Percentiles rank a stretch among this genome's conserved stretches.
Conservation (phyloP, 169 alveolate genomes). For the Eimeria nieschulzi region DNA sequence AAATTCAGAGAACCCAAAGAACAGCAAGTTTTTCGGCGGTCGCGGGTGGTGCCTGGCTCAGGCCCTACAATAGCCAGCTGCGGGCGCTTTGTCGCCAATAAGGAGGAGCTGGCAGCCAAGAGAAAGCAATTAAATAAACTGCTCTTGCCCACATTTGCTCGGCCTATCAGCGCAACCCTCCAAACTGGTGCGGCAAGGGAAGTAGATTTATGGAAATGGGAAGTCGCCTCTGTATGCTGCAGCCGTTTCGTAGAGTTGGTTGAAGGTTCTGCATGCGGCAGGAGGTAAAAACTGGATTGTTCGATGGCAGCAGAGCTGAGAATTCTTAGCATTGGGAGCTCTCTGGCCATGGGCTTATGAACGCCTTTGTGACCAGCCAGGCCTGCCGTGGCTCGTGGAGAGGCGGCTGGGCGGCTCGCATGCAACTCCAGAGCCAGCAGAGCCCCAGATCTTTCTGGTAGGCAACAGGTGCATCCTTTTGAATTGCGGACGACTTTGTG, state of each 20-base stretch:
- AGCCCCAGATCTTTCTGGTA: neutral
- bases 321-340: neutral
- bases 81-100: neutral
- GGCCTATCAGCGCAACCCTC: constrained; percentile 78
- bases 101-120: constrained; percentile 35
- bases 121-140: constrained; percentile 82
- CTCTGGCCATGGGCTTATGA: neutral
- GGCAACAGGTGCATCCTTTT: neutral
- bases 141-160: constrained; percentile 84
- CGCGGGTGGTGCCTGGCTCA: constrained; percentile 81
- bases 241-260: neutral
- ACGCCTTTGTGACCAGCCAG: neutral
- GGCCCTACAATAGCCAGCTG: constrained; percentile 71
- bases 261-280: neutral
- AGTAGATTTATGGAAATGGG: neutral
- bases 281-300: neutral
- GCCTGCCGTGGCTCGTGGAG: too few relatives aligned
- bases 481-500: neutral
- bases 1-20: constrained; percentile 57
- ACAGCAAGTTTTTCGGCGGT: constrained; percentile 79
- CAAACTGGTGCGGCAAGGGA: neutral
- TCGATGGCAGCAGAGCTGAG: neutral
- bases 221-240: neutral
- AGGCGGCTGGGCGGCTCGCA: neutral
- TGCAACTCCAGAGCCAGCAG: neutral